Evolutionary conservation across 2,329 filamentous ascomycete species (phyloP).

Genomic region (Talaromyces sp.): DNA sequence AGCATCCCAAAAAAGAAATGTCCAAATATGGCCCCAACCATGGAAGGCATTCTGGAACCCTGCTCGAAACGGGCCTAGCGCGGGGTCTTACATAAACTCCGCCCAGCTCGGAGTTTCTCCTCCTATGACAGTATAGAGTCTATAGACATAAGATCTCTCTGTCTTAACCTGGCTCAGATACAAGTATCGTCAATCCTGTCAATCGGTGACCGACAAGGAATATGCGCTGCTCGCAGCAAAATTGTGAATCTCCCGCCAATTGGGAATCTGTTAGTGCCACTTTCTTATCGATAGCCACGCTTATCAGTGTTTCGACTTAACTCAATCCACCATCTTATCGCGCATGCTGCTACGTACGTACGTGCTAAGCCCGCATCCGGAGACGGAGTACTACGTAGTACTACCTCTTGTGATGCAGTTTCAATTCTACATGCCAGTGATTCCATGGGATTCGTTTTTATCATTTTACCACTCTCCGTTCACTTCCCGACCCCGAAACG

Average conservation of each 20-base stretch:
- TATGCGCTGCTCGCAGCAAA: not conserved
- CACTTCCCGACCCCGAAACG: not conserved
- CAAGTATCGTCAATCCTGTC: not conserved
- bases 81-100: not conserved
- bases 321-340: not conserved
- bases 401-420: not conserved
- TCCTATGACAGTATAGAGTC: not conserved
- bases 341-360: not conserved
- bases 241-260: not conserved
- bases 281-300: not conserved
- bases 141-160: not conserved
- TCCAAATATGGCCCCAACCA: not conserved
- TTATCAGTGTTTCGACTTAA: not conserved
- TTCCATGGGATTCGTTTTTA: not conserved
- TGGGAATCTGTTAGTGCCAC: not conserved
- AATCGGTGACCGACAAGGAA: not conserved
- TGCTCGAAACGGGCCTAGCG: constrained; percentile 5
- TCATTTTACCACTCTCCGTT: not conserved
- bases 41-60: constrained; percentile 12
- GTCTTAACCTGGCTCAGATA: not conserved
- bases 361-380: not conserved
- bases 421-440: not conserved
- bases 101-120: constrained; percentile 1
- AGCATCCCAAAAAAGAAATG: not conserved
- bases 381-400: constrained; percentile 1